Evolutionary conservation across 2,329 filamentous ascomycete genomes (phyloP).

Genomic region (Rhinocladiella similis): DNA sequence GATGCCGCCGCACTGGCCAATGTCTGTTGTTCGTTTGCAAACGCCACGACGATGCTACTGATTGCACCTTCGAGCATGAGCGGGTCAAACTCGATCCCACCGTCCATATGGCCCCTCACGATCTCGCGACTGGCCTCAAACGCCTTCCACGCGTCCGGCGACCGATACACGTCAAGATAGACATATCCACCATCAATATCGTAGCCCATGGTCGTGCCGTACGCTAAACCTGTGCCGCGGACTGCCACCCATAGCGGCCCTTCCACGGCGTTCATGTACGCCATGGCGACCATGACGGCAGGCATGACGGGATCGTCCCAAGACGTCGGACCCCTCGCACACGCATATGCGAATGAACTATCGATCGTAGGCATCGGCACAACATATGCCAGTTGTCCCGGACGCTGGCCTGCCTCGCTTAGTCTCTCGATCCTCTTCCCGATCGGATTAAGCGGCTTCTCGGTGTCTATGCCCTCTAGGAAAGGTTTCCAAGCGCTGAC

Average conservation of each 20-base stretch:
- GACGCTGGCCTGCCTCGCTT: slow-evolving; percentile 70
- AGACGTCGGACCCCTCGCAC: slow-evolving; percentile 70
- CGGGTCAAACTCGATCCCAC: slow-evolving; percentile 70
- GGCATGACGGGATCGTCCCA: slow-evolving; percentile 77
- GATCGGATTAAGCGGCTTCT: slow-evolving; percentile 65
- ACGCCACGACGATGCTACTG: slow-evolving; percentile 79
- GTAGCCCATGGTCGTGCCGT: slow-evolving; percentile 77
- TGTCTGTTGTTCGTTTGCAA: slow-evolving; percentile 86
- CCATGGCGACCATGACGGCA: slow-evolving; percentile 80
- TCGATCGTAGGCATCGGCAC: slow-evolving; percentile 91
- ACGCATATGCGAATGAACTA: slow-evolving; percentile 82
- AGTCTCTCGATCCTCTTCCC: slow-evolving; percentile 70
- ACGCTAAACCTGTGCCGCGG: slow-evolving; percentile 89
- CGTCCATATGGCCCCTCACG: slow-evolving; percentile 72
- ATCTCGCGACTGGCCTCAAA: slow-evolving; percentile 75
- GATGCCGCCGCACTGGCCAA: slow-evolving; percentile 78
- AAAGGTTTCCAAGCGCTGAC: slow-evolving; percentile 77
- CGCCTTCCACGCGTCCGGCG: slow-evolving; percentile 84
- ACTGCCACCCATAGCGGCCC: slow-evolving; percentile 93
- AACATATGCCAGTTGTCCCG: slow-evolving; percentile 74
- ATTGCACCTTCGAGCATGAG: slow-evolving; percentile 87
- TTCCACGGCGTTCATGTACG: slow-evolving; percentile 90
- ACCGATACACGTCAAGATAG: slow-evolving; percentile 84
- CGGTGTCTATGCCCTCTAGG: slow-evolving; percentile 52
- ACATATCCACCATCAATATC: slow-evolving; percentile 78